phyloP scores from a whole-genome alignment of 1,284 basidiomycete genomes.

The Mrakiaceae sp. region DNA sequence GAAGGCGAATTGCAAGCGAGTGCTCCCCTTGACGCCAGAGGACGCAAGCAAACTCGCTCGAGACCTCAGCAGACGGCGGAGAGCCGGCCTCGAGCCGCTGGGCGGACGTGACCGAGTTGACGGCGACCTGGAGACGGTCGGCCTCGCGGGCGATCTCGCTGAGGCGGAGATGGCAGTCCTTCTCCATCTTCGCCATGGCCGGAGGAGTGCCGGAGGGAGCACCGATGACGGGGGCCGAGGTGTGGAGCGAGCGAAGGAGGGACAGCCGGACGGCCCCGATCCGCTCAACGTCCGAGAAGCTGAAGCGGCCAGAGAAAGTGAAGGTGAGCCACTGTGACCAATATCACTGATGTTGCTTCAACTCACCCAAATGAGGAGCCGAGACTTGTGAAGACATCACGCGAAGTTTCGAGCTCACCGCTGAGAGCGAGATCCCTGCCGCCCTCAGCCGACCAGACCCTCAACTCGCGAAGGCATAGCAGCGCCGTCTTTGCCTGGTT shows the following conservation, averaged over 20 bases:
- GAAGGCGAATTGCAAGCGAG: constrained; percentile 63
- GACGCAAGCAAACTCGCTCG: constrained; percentile 74
- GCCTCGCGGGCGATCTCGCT: constrained; percentile 62
- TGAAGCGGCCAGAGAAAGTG: constrained; percentile 28
- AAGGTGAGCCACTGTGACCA: not conserved
- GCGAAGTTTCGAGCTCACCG: too few relatives aligned
- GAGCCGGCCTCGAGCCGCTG: constrained; percentile 46
- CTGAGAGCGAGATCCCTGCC: too few relatives aligned
- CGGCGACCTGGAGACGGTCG: constrained; percentile 62
- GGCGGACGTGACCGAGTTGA: constrained; percentile 73
- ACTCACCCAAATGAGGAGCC: too few relatives aligned
- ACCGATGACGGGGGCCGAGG: constrained; percentile 21
- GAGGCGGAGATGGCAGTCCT: constrained; percentile 55
- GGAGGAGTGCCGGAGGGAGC: not conserved
- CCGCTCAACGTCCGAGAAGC: constrained; percentile 63
- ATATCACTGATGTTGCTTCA: too few relatives aligned
- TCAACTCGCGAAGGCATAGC: constrained; percentile 65
- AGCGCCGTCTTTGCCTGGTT: constrained; percentile 53
- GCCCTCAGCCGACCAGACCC: constrained; percentile 21
- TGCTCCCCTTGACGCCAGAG: constrained; percentile 83
- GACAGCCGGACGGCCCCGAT: constrained; percentile 73
- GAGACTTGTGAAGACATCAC: too few relatives aligned
- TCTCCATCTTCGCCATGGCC: constrained; percentile 46
- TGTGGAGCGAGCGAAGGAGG: constrained; percentile 50
- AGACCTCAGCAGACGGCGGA: constrained; percentile 43